Base-by-base conservation (phyloP, 495 filamentous ascomycete species). In the Hypoxylon lenormandii region DNA sequence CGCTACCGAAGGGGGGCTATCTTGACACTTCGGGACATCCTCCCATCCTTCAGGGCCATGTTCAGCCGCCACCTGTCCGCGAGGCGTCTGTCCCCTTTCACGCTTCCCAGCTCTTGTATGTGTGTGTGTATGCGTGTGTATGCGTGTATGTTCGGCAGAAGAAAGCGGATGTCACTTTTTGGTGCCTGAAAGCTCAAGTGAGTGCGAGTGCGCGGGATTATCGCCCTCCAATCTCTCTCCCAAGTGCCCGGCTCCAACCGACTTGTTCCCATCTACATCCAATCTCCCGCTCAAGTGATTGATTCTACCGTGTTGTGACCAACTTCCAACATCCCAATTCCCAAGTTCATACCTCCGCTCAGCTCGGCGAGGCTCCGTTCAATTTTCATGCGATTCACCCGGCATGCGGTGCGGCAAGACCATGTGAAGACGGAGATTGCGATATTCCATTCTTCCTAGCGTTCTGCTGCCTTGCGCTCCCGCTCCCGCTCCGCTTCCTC, bases 1-100 rank as follows among this genome's bases (percentile, higher is more conserved):
- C 37, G 57, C 65, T 72, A 74, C 72, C 72, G 72, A 74, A 43
- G 54, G 68, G 33, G 51, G 69, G 49, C 43, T 58, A 69, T 67
- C 55, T 57, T 62, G 59, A 69, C 66, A 58, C 36, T 61, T 62
- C 49, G 55, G 61, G 61, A 68, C 64, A 66, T 65, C 57, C 68
- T 36, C 56, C 56, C 61, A 70, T 70, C 61, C 68, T 70, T 53
- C 68, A 52, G 38, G n/a, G 51, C 56, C 50, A 57, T 47, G 36
- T 61, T 69, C 70, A 69, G 70, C 64, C 61, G 48, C 49, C 64
- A 37, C 48, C 47, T 65, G 48, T 10, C 52, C 19, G 55, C 37
- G 51, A 65, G 55, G 67, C 60, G 54, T 23, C 48, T 21, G 46
- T 60, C 56, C 53, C 46, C 56, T 56, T 65, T 70, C 49, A 45